These are phyloP conservation scores for Populus alba DNA, from an alignment of 345 rosid genomes.

Conservation along the genomic window DNA sequence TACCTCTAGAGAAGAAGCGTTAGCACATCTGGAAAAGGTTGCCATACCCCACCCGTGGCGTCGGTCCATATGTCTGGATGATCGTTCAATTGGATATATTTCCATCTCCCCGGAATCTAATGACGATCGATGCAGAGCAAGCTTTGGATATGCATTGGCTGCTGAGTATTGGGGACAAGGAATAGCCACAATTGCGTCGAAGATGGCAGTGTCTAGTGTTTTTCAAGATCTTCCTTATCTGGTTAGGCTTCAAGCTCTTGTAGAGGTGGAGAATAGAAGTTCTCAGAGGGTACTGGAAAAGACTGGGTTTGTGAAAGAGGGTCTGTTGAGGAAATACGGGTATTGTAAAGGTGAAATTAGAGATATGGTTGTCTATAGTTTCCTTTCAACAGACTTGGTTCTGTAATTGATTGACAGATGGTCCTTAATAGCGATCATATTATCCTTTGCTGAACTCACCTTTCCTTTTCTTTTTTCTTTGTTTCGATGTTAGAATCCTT, in stretches of 20 bases:
- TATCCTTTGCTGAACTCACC: no score
- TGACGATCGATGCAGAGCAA: conserved; percentile 38
- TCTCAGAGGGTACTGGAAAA: conserved; percentile 65
- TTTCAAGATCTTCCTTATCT: conserved; percentile 34
- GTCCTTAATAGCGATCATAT: no score
- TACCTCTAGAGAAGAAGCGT: conserved; percentile 40
- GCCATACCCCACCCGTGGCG: conserved; percentile 47
- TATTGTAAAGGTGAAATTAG: conserved; percentile 47
- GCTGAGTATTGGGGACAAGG: conserved; percentile 47
- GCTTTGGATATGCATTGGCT: conserved; percentile 36
- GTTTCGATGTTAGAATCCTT: no score
- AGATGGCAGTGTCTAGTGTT: conserved; percentile 31
- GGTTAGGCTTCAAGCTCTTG: conserved; percentile 58
- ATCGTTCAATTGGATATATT: conserved; percentile 40
- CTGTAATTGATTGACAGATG: neutral
- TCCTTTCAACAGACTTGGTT: conserved; percentile 32
- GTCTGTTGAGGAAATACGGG: conserved; percentile 53
- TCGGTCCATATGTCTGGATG: conserved; percentile 46
- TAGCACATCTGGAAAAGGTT: conserved; percentile 23
- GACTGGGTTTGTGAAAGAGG: conserved; percentile 58
- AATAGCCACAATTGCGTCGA: conserved; percentile 36
- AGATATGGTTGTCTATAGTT: conserved; percentile 44
- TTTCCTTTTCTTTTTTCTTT: no score
- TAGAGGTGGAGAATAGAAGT: conserved; percentile 46
- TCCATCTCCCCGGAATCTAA: conserved; percentile 36